Percentiles rank a stretch among this genome's conserved stretches.
These are phyloP conservation scores for Coemansia sp. DNA, from an alignment of 192 early-diverging fungal genomes.

Conservation along the genomic window DNA sequence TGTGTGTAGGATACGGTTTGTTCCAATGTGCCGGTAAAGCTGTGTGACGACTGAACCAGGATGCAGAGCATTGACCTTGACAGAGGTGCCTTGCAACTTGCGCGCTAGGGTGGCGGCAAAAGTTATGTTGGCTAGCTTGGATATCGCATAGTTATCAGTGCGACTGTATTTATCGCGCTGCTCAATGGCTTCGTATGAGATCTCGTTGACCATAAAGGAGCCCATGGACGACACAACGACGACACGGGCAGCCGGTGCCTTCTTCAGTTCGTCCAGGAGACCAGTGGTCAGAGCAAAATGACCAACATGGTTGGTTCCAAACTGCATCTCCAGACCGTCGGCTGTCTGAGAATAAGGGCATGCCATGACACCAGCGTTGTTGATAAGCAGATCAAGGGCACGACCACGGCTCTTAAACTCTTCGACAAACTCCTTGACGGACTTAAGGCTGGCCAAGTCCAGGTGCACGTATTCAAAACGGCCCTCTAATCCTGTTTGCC, in stretches of 20 bases:
- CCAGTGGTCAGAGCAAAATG: slow-evolving; percentile 27
- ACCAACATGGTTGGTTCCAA: slow-evolving; percentile 60
- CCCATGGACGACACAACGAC: slow-evolving; percentile 24
- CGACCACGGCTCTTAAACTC: slow-evolving; percentile 13
- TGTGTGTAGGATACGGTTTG: neutral
- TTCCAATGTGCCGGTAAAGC: slow-evolving; percentile 2
- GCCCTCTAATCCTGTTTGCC: slow-evolving; percentile 11
- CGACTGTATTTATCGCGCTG: neutral
- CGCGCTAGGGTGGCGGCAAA: slow-evolving; percentile 15
- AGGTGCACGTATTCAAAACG: slow-evolving; percentile 26
- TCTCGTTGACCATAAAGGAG: neutral
- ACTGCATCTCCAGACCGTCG: slow-evolving; percentile 59
- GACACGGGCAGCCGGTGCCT: slow-evolving; percentile 6
- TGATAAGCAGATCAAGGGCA: slow-evolving; percentile 19
- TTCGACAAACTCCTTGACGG: slow-evolving; percentile 21
- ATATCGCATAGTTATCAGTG: slow-evolving; percentile 9
- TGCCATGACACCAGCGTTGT: slow-evolving; percentile 55
- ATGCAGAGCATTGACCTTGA: slow-evolving; percentile 14
- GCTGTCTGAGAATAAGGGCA: slow-evolving; percentile 43
- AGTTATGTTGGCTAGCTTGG: slow-evolving; percentile 17
- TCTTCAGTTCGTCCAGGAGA: slow-evolving; percentile 13
- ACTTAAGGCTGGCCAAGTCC: slow-evolving; percentile 45
- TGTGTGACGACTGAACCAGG: slow-evolving; percentile 10
- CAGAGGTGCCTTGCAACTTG: slow-evolving; percentile 5
- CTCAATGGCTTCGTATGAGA: slow-evolving; percentile 4